Conservation (phyloP, 1,284 basidiomycete genomes). For the Cutaneotrichosporon sp. region DNA sequence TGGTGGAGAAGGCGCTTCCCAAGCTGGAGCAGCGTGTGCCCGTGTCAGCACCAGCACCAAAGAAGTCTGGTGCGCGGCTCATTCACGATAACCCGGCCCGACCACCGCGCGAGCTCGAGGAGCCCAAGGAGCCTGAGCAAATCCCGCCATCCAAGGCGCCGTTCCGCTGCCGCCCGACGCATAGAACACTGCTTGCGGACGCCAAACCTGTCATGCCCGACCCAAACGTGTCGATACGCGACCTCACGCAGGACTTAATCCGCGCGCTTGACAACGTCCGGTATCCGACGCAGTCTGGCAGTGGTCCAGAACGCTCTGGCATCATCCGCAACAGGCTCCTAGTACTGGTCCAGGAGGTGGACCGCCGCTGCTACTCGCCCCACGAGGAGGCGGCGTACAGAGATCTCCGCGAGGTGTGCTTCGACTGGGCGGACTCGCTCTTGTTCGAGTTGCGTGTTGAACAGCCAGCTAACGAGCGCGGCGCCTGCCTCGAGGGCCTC, state of each 20-base stretch:
- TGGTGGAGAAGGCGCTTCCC: constrained; percentile 9
- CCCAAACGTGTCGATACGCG: constrained; percentile 25
- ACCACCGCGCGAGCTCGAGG: constrained; percentile 24
- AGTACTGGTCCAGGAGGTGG: constrained; percentile 44
- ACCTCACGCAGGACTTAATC: constrained; percentile 38
- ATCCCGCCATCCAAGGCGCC: constrained; percentile 22
- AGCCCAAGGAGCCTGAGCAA: constrained; percentile 18
- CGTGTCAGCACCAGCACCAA: background rate
- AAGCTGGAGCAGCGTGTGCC: constrained; percentile 4
- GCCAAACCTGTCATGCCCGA: constrained; percentile 33
- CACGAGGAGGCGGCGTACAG: constrained; percentile 35
- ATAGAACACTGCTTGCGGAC: constrained; percentile 11
- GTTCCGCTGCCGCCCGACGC: constrained; percentile 18
- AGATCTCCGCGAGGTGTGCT: constrained; percentile 42
- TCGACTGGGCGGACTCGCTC: constrained; percentile 50
- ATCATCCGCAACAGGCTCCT: constrained; percentile 49
- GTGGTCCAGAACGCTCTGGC: constrained; percentile 43
- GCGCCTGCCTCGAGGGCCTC: constrained; percentile 56
- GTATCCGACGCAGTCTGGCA: constrained; percentile 33
- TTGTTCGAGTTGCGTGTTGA: constrained; percentile 51
- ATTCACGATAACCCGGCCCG: constrained; percentile 18
- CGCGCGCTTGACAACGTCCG: constrained; percentile 32
- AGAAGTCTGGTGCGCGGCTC: constrained; percentile 2
- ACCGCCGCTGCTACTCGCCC: constrained; percentile 41
- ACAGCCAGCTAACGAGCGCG: constrained; percentile 55